Evolutionary conservation across 2,329 filamentous ascomycete genomes (phyloP).

Genomic region (Cryphonectria carpinicola): DNA sequence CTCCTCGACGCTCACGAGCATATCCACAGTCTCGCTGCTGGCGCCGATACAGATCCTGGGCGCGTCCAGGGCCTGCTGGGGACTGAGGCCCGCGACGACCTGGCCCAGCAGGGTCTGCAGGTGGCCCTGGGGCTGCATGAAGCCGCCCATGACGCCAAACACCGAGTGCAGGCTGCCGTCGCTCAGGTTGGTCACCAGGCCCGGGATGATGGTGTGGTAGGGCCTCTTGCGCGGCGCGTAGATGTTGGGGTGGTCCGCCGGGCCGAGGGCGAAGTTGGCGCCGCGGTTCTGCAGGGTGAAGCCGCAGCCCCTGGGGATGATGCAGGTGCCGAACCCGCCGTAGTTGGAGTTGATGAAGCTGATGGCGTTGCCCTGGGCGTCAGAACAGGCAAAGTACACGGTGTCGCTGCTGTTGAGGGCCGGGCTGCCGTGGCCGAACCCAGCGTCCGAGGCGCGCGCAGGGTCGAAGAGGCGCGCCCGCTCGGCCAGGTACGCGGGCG

Average conservation of each 20-base stretch:
- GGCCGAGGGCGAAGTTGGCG: constrained; percentile 76
- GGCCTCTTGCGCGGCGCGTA: constrained; percentile 83
- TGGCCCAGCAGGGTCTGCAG: constrained; percentile 92
- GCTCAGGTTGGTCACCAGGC: constrained; percentile 76
- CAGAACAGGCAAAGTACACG: constrained; percentile 88
- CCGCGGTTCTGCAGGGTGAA: constrained; percentile 96
- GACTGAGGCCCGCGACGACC: constrained; percentile 77
- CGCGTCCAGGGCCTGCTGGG: constrained; percentile 87
- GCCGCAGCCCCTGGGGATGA: constrained; percentile 83
- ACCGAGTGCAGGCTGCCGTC: constrained; percentile 81
- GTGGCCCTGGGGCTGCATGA: constrained; percentile 98
- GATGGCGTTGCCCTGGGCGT: constrained; percentile 83
- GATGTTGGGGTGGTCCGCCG: constrained; percentile 72
- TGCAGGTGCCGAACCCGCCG: constrained; percentile 82
- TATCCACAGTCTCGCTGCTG: constrained; percentile 67
- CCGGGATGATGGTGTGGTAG: constrained; percentile 98
- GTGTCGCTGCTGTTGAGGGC: constrained; percentile 88
- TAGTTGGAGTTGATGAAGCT: constrained; percentile 98
- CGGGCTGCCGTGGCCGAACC: constrained; percentile 72
- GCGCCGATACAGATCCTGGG: constrained; percentile 88
- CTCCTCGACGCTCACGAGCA: constrained; percentile 78
- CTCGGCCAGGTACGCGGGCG: constrained; percentile 72
- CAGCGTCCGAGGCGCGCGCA: constrained; percentile 66
- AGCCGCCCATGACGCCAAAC: constrained; percentile 97
- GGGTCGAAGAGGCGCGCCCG: constrained; percentile 64